phyloP scores from a whole-genome alignment of 345 rosid genomes.

The Cardamine chenopodiifolia region DNA sequence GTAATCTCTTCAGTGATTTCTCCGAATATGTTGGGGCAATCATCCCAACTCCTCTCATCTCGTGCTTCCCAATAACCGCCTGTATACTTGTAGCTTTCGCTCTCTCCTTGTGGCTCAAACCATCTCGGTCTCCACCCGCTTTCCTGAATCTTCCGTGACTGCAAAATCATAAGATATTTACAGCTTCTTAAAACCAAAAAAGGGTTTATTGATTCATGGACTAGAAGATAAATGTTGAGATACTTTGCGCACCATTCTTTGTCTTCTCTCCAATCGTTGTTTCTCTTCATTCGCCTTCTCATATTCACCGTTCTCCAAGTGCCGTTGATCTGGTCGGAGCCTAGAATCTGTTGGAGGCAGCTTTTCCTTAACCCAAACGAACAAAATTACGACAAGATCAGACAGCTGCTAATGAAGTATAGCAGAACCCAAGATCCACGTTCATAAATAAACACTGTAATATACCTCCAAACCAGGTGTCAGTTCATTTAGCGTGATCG shows the following conservation, averaged over 20 bases:
- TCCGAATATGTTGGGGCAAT: conserved; percentile 81
- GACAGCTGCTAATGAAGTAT: neutral
- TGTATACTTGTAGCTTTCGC: conserved; percentile 60
- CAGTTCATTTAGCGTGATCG: conserved; percentile 85
- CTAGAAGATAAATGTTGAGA: neutral
- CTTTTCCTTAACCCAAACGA: conserved; percentile 62
- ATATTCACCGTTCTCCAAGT: conserved; percentile 96
- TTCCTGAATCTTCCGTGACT: conserved; percentile 90
- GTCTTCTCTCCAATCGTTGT: conserved; percentile 87
- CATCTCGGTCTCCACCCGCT: conserved; percentile 93
- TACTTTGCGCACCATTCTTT: conserved; percentile 71
- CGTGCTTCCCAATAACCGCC: conserved; percentile 99
- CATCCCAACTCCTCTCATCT: conserved; percentile 63
- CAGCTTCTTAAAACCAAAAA: neutral
- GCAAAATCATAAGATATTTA: conserved; percentile 21
- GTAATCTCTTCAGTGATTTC: conserved; percentile 57
- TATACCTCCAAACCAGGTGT: conserved; percentile 88
- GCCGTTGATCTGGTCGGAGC: conserved; percentile 95
- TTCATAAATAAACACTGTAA: neutral
- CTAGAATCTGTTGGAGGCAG: conserved; percentile 98
- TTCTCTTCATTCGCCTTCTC: conserved; percentile 93
- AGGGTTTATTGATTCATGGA: neutral
- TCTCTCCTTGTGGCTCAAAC: conserved; percentile 64
- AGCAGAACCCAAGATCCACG: neutral
- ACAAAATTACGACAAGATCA: conserved; percentile 9